phyloP scores from a whole-genome alignment of 495 filamentous ascomycete genomes.

The Daldinia childiae region DNA sequence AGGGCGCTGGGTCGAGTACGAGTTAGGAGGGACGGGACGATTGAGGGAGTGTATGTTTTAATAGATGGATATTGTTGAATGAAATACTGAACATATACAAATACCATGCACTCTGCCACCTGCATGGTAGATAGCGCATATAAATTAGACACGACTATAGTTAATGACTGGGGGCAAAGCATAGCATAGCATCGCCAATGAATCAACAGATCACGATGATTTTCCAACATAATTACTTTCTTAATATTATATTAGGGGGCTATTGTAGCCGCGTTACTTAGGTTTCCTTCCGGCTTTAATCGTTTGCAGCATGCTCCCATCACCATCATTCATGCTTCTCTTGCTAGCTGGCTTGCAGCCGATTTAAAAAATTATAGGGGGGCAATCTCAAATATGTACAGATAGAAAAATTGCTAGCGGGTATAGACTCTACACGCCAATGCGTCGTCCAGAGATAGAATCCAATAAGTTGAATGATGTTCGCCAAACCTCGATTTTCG shows the following conservation, averaged over 20 bases:
- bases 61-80: neutral
- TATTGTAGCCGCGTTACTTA: conserved; percentile 18
- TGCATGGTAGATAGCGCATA: neutral
- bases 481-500: neutral
- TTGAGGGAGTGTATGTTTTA: conserved; percentile 58
- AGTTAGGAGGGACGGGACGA: conserved; percentile 63
- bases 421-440: conserved; percentile 4
- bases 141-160: conserved; percentile 9
- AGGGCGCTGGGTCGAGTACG: conserved; percentile 88
- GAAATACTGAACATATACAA: neutral
- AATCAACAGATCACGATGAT: conserved; percentile 7
- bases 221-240: conserved; percentile 4
- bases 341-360: conserved; percentile 15
- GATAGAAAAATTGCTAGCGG: conserved; percentile 20
- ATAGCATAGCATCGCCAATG: conserved; percentile 24
- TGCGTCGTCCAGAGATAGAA: neutral
- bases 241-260: conserved; percentile 29
- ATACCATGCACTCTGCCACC: neutral
- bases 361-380: conserved; percentile 21
- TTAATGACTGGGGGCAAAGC: conserved; percentile 8
- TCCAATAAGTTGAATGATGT: neutral
- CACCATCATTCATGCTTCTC: conserved; percentile 2
- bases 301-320: conserved; percentile 22
- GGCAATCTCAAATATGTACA: conserved; percentile 35
- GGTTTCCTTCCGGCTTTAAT: conserved; percentile 20